Conservation (phyloP, 1,139 yeast species). For the Suzukiozyma palmioleophila region DNA sequence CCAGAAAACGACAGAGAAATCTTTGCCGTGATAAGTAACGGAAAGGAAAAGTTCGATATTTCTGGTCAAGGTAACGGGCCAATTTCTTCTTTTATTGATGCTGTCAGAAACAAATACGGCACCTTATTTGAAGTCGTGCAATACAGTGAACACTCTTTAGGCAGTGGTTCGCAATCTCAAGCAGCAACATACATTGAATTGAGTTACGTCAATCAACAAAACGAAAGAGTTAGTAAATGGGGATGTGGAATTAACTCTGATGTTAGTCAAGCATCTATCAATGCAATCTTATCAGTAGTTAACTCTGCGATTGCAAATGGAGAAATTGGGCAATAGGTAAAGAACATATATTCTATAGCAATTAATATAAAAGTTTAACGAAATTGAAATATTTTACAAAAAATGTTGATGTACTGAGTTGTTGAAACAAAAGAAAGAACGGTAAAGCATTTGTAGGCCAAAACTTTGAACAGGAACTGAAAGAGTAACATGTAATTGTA, state of each 20-base stretch:
- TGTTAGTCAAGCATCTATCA: conserved; percentile 45
- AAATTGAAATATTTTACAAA: background rate
- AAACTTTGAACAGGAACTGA: no score
- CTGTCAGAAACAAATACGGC: conserved; percentile 31
- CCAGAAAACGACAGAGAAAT: conserved; percentile 27
- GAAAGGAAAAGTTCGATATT: conserved; percentile 19
- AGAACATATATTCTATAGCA: background rate
- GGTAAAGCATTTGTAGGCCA: no score
- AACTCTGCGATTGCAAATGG: conserved; percentile 28
- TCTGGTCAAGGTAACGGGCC: conserved; percentile 46
- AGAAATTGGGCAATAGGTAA: conserved; percentile 16
- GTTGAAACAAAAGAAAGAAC: conserved; percentile 5
- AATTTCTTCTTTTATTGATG: conserved; percentile 44
- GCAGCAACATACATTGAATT: conserved; percentile 48
- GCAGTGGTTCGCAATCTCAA: conserved; percentile 38
- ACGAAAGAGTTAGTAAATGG: conserved; percentile 31
- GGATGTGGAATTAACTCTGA: conserved; percentile 46
- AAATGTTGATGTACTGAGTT: no score
- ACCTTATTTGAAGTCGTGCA: conserved; percentile 37
- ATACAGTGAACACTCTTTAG: conserved; percentile 43
- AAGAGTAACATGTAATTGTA: no score
- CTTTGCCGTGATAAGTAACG: conserved; percentile 20
- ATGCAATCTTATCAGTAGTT: conserved; percentile 42
- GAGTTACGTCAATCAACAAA: conserved; percentile 23
- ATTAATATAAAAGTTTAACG: background rate